These are phyloP conservation scores for Sclerotinia nivalis DNA, from an alignment of 2,329 filamentous ascomycete species.

Conservation along the genomic window DNA sequence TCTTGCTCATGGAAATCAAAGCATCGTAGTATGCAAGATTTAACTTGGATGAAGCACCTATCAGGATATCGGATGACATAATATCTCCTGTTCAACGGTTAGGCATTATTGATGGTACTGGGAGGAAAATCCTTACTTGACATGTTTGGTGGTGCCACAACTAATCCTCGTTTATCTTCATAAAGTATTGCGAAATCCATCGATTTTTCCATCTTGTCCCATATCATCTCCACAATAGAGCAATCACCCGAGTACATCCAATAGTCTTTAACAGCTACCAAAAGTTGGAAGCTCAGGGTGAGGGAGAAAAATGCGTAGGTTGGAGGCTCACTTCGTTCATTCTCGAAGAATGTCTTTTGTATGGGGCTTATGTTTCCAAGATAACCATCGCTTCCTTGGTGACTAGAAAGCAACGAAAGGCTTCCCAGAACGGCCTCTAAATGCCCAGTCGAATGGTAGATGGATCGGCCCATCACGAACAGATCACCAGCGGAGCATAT, in stretches of 20 bases:
- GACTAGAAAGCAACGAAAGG: slow-evolving; percentile 6
- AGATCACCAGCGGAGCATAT: slow-evolving; percentile 13
- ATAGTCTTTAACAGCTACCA: slow-evolving; percentile 16
- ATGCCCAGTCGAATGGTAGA: slow-evolving; percentile 10
- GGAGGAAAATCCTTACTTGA: slow-evolving; percentile 1
- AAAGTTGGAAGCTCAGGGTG: neutral
- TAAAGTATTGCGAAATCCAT: slow-evolving; percentile 3
- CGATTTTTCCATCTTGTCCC: slow-evolving; percentile 37
- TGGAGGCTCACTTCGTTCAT: neutral
- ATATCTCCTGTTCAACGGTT: neutral
- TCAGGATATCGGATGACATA: slow-evolving; percentile 1
- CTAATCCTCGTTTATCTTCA: slow-evolving; percentile 7
- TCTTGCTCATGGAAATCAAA: slow-evolving; percentile 30
- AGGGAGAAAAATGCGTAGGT: slow-evolving; percentile 10
- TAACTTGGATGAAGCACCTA: slow-evolving; percentile 33
- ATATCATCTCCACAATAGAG: slow-evolving; percentile 52
- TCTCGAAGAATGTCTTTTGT: slow-evolving; percentile 12
- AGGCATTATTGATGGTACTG: neutral
- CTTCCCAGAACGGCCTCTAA: slow-evolving; percentile 8
- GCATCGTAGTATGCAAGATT: slow-evolving; percentile 34
- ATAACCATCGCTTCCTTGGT: neutral
- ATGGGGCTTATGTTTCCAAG: slow-evolving; percentile 15
- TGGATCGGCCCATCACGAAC: slow-evolving; percentile 9
- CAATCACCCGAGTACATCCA: slow-evolving; percentile 13
- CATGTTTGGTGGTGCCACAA: slow-evolving; percentile 6